Evolutionary conservation across 2,329 filamentous ascomycete species (phyloP), one percentile per base, ranked within the genome.

Genomic region (Fusarium sp.): DNA sequence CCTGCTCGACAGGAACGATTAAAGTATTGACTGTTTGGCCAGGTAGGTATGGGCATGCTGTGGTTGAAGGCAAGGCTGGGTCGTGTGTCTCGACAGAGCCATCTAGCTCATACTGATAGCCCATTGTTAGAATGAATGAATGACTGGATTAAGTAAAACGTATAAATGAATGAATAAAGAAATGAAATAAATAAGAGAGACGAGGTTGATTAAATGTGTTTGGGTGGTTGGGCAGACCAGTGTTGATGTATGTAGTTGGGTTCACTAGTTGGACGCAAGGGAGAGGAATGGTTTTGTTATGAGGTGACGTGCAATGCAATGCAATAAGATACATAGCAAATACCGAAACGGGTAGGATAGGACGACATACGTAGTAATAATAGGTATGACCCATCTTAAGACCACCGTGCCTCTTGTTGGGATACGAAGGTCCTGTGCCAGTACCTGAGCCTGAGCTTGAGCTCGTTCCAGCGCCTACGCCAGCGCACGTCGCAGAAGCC

Each of bases 351-450:
- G 59, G 55, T 68, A 43, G 60, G 59, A 56, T 68, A 43, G 60
- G 59, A 50, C 47, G 43, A 85, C 92, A 81, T 84, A 97, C 93
- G 81, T 96, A 98, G 84, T 97, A 98, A 86, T 95, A 98, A 80
- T 98, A 98, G 18, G 91, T 96, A 63, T 92, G 89, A 43, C 94
- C 94, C 92, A 97, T 97, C 80, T 92, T 96, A 69, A 98, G 85
- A 53, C 92, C 94, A 60, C 94, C 94, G 71, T 88, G 88, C 73
- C 93, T 88, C 82, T 84, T 71, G 80, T 83, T 65, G 46, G 48
- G 61, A 70, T 70, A 73, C 63, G 70, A 70, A 72, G 66, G 48
- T 55, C 50, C 52, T 52, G 71, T 55, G 62, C 69, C 56, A 57
- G 71, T 55, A 56, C 52, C 48, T 59, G 66, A 54, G 60, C 62